Evolutionary conservation across 2,329 filamentous ascomycete genomes (phyloP).

Genomic region (Penicillium sp.): DNA sequence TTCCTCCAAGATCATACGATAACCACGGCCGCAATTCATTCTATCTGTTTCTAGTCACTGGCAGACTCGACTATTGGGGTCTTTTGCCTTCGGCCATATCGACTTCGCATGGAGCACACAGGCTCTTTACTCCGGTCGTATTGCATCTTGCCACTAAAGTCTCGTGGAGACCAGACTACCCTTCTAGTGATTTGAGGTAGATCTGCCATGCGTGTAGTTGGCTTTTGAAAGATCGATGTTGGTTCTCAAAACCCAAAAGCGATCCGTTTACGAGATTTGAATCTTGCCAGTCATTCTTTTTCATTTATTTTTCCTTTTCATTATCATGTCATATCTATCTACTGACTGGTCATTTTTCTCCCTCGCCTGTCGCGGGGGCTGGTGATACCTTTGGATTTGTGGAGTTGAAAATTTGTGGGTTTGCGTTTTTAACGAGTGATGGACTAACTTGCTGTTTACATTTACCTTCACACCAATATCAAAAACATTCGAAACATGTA

Average conservation of each 20-base stretch:
- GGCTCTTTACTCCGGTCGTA: background rate
- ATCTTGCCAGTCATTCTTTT: background rate
- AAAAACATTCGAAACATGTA: constrained; percentile 15
- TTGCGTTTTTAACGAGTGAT: constrained; percentile 13
- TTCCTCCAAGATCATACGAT: constrained; percentile 23
- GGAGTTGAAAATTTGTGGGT: constrained; percentile 14
- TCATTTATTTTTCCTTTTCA: background rate
- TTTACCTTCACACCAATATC: constrained; percentile 7
- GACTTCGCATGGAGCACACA: constrained; percentile 1
- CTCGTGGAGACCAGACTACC: background rate
- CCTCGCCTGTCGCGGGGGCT: constrained; percentile 4
- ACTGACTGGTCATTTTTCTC: constrained; percentile 12
- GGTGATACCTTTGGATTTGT: constrained; percentile 20
- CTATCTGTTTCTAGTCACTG: constrained; percentile 19
- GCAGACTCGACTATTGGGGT: constrained; percentile 16
- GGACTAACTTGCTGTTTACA: constrained; percentile 6
- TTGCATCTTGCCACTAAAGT: background rate
- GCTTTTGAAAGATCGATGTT: constrained; percentile 14
- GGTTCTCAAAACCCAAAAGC: constrained; percentile 17
- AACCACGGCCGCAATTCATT: constrained; percentile 23
- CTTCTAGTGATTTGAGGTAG: background rate
- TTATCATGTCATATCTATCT: constrained; percentile 9
- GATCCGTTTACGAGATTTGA: constrained; percentile 13
- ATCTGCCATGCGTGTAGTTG: background rate
- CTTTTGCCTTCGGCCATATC: background rate